A percentile compares a stretch with the other conserved stretches of the same genome.
These are phyloP conservation scores for Mucor sp. DNA, from an alignment of 371 early-diverging fungal species.

Conservation along the genomic window DNA sequence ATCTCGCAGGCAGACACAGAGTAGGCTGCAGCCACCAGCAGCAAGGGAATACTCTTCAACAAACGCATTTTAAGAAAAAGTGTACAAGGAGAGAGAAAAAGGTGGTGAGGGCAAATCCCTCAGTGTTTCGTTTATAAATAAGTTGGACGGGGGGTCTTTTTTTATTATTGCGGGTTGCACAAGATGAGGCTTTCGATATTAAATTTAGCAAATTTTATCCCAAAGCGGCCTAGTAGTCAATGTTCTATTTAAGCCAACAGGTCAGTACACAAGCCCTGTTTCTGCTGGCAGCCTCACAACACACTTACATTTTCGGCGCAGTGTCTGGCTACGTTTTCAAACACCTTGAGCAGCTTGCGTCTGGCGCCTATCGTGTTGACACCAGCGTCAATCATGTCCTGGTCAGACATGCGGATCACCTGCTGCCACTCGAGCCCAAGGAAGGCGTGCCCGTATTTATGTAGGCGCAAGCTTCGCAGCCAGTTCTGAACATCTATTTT, in stretches of 20 bases:
- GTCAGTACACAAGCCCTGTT: not conserved
- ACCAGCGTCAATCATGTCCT: conserved; percentile 81
- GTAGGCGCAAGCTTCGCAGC: conserved; percentile 89
- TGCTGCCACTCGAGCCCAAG: conserved; percentile 86
- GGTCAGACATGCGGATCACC: conserved; percentile 84
- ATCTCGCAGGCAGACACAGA: conserved; percentile 55
- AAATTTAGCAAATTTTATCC: not conserved
- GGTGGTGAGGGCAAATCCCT: not conserved
- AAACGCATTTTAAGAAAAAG: conserved; percentile 1
- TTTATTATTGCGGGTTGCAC: conserved; percentile 1
- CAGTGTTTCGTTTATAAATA: not conserved
- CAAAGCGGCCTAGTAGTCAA: conserved; percentile 8
- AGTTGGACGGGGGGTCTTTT: not conserved
- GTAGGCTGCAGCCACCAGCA: conserved; percentile 6
- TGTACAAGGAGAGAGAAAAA: not conserved
- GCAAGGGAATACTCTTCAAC: conserved; percentile 5
- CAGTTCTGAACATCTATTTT: conserved; percentile 86
- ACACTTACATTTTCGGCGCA: conserved; percentile 47
- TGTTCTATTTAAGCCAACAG: conserved; percentile 8
- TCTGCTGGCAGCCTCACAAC: not conserved
- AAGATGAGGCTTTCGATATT: conserved; percentile 11
- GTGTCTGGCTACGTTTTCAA: conserved; percentile 78
- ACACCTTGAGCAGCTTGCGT: conserved; percentile 93
- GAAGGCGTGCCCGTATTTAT: conserved; percentile 93
- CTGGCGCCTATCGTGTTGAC: conserved; percentile 94